Conservation (phyloP, 176 grass and related monocot genomes). For the Carex parvula region DNA sequence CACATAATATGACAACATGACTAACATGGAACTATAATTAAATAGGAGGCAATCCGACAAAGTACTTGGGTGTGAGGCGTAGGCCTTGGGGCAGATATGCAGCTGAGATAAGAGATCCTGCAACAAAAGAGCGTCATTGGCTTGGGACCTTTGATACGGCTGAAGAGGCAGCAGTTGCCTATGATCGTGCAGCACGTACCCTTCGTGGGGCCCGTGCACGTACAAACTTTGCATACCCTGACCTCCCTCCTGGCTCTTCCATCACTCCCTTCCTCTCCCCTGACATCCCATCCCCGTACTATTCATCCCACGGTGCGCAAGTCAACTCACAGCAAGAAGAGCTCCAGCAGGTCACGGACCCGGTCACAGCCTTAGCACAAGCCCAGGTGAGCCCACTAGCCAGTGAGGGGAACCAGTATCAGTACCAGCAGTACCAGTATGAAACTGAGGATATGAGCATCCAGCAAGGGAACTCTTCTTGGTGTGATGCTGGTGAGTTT, state of each 20-base stretch:
- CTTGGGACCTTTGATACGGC: constrained; percentile 96
- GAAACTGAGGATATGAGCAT: constrained; percentile 2
- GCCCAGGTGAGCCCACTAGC: constrained; percentile 16
- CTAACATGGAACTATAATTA: not conserved
- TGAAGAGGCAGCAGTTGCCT: constrained; percentile 90
- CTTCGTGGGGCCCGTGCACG: constrained; percentile 70
- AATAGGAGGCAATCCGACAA: constrained; percentile 34
- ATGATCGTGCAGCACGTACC: constrained; percentile 82
- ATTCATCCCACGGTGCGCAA: not conserved
- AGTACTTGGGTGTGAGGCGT: constrained; percentile 76
- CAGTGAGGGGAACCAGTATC: constrained; percentile 6
- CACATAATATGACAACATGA: not conserved
- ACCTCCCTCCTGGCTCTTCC: constrained; percentile 87
- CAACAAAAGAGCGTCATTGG: constrained; percentile 95
- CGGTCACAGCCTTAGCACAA: constrained; percentile 6
- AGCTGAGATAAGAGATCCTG: constrained; percentile 95
- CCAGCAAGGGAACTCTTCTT: constrained; percentile 28
- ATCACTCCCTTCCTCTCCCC: constrained; percentile 94
- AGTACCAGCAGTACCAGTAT: constrained; percentile 7
- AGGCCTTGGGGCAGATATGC: constrained; percentile 94
- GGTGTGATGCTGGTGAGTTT: constrained; percentile 60
- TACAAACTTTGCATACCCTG: constrained; percentile 95
- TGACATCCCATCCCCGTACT: constrained; percentile 51
- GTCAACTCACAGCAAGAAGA: constrained; percentile 27
- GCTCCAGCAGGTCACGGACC: constrained; percentile 15